phyloP scores from a whole-genome alignment of 192 early-diverging fungal species.

The Lobosporangium transversale region DNA sequence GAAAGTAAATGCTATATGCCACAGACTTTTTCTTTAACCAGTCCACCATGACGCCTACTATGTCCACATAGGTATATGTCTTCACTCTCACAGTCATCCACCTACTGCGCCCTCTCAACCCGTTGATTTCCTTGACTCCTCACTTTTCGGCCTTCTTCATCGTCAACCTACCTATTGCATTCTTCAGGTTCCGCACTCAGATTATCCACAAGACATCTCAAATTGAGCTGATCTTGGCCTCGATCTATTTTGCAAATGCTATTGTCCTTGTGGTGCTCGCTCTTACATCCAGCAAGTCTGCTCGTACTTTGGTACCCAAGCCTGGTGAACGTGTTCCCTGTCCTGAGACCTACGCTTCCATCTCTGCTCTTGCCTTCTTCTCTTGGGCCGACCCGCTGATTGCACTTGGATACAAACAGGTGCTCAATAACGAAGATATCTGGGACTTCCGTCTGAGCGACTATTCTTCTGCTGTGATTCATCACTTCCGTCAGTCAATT shows the following conservation, averaged over 20 bases:
- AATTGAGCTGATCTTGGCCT: conserved; percentile 29
- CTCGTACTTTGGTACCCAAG: conserved; percentile 24
- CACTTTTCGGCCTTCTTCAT: conserved; percentile 46
- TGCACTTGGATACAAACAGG: conserved; percentile 20
- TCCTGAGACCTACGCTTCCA: conserved; percentile 32
- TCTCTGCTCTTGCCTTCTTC: conserved; percentile 31
- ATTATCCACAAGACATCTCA: conserved; percentile 31
- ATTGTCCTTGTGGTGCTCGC: conserved; percentile 29
- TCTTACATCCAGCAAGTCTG: conserved; percentile 32
- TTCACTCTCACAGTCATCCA: conserved; percentile 30
- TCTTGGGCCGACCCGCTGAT: conserved; percentile 47
- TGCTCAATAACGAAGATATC: conserved; percentile 40
- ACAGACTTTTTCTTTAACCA: no score
- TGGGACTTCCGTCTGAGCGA: conserved; percentile 51
- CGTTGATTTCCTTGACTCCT: conserved; percentile 42
- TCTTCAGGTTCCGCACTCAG: conserved; percentile 46
- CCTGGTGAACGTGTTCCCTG: conserved; percentile 39
- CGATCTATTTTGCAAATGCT: conserved; percentile 44
- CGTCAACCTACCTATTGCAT: conserved; percentile 43
- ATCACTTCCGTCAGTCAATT: conserved; percentile 51
- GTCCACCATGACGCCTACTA: no score
- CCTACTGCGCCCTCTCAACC: conserved; percentile 44
- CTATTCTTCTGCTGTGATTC: conserved; percentile 48
- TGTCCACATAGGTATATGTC: conserved; percentile 29
- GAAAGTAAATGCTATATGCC: no score